Evolutionary conservation across 129 eudicot genomes (phyloP).

Genomic region (Heracleum sosnowskyi): DNA sequence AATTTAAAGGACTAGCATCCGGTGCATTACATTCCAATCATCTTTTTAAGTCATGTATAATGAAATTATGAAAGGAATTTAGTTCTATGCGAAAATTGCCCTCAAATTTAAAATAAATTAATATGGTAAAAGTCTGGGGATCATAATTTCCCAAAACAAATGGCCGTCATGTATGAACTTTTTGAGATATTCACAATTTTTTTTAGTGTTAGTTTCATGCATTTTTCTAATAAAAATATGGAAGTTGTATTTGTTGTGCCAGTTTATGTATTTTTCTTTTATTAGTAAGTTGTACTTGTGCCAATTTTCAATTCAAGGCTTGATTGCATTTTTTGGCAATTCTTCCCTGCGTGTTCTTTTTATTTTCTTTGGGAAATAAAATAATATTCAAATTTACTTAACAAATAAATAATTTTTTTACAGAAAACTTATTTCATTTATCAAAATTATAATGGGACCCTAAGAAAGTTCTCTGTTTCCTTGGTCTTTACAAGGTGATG

Average conservation of each 20-base stretch:
- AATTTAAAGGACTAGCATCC: too few relatives aligned
- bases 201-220: not conserved
- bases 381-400: too few relatives aligned
- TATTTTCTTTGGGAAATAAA: not conserved
- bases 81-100: too few relatives aligned
- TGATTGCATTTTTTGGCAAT: not conserved
- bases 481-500: not conserved
- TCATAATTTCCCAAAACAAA: too few relatives aligned
- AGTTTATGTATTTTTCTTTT: not conserved
- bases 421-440: not conserved
- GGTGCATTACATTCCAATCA: too few relatives aligned
- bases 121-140: too few relatives aligned
- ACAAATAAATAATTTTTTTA: not conserved
- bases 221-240: not conserved
- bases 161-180: not conserved
- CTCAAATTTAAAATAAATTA: too few relatives aligned
- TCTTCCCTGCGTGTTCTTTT: not conserved
- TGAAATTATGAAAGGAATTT: too few relatives aligned
- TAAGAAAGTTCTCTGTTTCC: not conserved
- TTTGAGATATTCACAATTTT: not conserved
- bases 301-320: not conserved
- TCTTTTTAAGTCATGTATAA: too few relatives aligned
- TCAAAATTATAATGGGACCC: not conserved
- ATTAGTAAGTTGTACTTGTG: not conserved
- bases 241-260: not conserved